phyloP scores from a whole-genome alignment of 1,284 basidiomycete genomes.

The Fomes fomentarius region DNA sequence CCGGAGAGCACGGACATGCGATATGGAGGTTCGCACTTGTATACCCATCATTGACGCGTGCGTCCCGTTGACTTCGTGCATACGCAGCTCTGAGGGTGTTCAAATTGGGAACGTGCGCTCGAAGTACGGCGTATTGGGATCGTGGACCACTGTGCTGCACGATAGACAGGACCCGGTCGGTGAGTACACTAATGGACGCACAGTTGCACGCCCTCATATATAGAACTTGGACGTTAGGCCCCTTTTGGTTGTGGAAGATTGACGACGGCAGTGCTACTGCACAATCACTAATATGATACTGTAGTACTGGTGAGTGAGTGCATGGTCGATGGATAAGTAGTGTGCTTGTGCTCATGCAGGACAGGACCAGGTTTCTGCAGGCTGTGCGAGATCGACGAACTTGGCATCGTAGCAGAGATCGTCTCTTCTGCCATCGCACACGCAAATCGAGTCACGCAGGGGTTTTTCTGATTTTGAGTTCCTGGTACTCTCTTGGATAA shows the following conservation, averaged over 20 bases:
- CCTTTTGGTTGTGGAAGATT: slow-evolving; percentile 38
- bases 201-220: background rate
- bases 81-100: slow-evolving; percentile 59
- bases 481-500: too few species aligned
- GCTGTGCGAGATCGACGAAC: too few species aligned
- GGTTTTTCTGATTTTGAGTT: too few species aligned
- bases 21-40: slow-evolving; percentile 60
- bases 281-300: too few species aligned
- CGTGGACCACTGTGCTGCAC: slow-evolving; percentile 73
- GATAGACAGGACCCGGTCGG: slow-evolving; percentile 47
- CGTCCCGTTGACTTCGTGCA: background rate
- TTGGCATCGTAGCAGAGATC: too few species aligned
- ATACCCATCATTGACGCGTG: background rate
- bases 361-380: too few species aligned
- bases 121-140: slow-evolving; percentile 59
- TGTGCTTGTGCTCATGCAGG: too few species aligned
- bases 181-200: slow-evolving; percentile 18
- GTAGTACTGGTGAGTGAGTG: too few species aligned
- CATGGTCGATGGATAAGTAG: too few species aligned
- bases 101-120: slow-evolving; percentile 66
- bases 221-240: slow-evolving; percentile 27
- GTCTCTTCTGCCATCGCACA: too few species aligned
- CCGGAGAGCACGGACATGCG: slow-evolving; percentile 57
- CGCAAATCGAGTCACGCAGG: too few species aligned
- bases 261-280: too few species aligned